Conservation (phyloP, 805 yeast genomes). For the Zygosaccharomyces pseudorouxii region DNA sequence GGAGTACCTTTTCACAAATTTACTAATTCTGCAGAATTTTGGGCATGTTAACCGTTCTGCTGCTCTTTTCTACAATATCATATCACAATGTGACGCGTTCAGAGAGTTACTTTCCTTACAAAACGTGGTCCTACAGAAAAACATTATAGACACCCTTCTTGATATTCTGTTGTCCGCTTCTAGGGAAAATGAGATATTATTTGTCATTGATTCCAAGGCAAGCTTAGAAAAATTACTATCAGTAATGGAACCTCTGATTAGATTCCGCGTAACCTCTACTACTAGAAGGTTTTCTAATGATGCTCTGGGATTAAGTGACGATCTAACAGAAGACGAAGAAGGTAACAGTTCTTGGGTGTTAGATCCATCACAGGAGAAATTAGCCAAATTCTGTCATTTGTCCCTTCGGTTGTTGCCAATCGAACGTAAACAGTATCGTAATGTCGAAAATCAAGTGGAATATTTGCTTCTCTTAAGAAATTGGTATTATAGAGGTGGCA, state of each 20-base stretch:
- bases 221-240: slow-evolving; percentile 23
- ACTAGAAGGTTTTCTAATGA: slow-evolving; percentile 12
- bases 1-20: slow-evolving; percentile 19
- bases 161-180: slow-evolving; percentile 39
- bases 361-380: slow-evolving; percentile 46
- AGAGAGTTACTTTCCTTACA: slow-evolving; percentile 22
- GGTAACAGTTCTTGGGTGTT: slow-evolving; percentile 28
- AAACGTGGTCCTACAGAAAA: slow-evolving; percentile 41
- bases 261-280: slow-evolving; percentile 5
- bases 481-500: slow-evolving; percentile 38
- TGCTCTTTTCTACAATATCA: slow-evolving; percentile 18
- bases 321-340: slow-evolving; percentile 14
- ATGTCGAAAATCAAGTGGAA: slow-evolving; percentile 29
- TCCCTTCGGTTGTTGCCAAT: slow-evolving; percentile 37
- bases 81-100: slow-evolving; percentile 25
- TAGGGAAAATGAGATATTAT: slow-evolving; percentile 31
- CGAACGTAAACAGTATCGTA: slow-evolving; percentile 10
- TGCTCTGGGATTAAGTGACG: background rate
- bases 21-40: slow-evolving; percentile 17
- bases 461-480: slow-evolving; percentile 37
- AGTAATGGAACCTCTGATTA: slow-evolving; percentile 25
- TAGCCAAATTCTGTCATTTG: slow-evolving; percentile 68
- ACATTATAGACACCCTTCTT: slow-evolving; percentile 58
- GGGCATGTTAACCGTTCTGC: slow-evolving; percentile 7
- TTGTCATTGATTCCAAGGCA: slow-evolving; percentile 18